Conservation (phyloP, 1,139 yeast genomes). For the Hyphopichia pseudoburtonii region DNA sequence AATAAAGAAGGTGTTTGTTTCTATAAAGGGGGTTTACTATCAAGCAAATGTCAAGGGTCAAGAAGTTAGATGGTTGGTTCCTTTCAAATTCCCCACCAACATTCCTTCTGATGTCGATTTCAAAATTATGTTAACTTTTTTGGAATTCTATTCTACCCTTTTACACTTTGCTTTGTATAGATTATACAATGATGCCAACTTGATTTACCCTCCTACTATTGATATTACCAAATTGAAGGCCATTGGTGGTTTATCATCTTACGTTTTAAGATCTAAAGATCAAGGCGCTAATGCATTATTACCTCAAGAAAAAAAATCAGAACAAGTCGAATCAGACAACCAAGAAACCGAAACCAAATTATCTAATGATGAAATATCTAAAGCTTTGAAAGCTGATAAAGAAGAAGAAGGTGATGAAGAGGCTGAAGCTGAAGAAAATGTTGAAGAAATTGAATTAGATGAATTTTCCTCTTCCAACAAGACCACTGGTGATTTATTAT, state of each 20-base stretch:
- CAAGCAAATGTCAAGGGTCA: slow-evolving; percentile 90
- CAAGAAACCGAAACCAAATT: slow-evolving; percentile 38
- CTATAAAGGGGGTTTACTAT: slow-evolving; percentile 96
- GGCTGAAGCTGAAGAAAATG: slow-evolving; percentile 41
- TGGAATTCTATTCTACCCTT: slow-evolving; percentile 92
- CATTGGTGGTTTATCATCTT: slow-evolving; percentile 87
- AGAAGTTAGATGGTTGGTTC: slow-evolving; percentile 93
- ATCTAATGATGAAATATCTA: slow-evolving; percentile 43
- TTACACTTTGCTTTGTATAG: slow-evolving; percentile 84
- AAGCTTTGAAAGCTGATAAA: slow-evolving; percentile 53
- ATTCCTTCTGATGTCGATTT: slow-evolving; percentile 94
- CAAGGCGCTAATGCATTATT: slow-evolving; percentile 41
- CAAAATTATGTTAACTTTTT: slow-evolving; percentile 93
- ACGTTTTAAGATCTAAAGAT: slow-evolving; percentile 55
- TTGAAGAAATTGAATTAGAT: slow-evolving; percentile 56
- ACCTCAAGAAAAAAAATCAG: slow-evolving; percentile 29
- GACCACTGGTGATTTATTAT: slow-evolving; percentile 71
- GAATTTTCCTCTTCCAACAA: slow-evolving; percentile 63
- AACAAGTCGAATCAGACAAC: slow-evolving; percentile 12
- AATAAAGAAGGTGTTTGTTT: slow-evolving; percentile 86
- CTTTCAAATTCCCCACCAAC: slow-evolving; percentile 94
- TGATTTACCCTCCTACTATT: slow-evolving; percentile 89
- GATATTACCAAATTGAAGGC: slow-evolving; percentile 73
- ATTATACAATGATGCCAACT: slow-evolving; percentile 78
- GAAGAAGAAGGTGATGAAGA: slow-evolving; percentile 39